These are phyloP conservation scores for Chlorophyllum brunneum DNA, from an alignment of 768 basidiomycete genomes.

Conservation along the genomic window DNA sequence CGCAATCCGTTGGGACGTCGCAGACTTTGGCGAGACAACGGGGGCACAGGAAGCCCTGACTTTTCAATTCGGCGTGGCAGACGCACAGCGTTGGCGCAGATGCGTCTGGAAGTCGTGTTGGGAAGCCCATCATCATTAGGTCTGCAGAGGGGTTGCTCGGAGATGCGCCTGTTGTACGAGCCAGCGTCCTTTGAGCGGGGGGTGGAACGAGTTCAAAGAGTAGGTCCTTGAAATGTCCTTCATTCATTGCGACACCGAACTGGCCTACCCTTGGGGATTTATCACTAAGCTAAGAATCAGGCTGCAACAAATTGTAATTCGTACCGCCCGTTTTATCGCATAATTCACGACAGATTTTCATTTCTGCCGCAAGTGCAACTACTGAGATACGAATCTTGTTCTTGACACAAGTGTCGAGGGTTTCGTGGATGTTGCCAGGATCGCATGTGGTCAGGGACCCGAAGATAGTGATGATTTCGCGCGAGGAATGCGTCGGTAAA, in stretches of 20 bases:
- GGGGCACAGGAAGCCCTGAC: constrained; percentile 93
- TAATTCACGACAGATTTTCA: constrained; percentile 94
- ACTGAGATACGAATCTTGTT: constrained; percentile 89
- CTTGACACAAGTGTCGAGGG: constrained; percentile 78
- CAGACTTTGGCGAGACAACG: constrained; percentile 91
- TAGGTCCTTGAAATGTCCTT: constrained; percentile 94
- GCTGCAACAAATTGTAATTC: constrained; percentile 19
- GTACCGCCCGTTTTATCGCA: constrained; percentile 89
- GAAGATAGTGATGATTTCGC: constrained; percentile 91
- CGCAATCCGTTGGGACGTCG: constrained; percentile 97
- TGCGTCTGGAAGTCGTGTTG: constrained; percentile 82
- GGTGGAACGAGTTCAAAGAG: constrained; percentile 95
- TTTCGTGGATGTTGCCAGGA: constrained; percentile 94
- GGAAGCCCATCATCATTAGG: constrained; percentile 99
- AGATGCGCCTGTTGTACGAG: constrained; percentile 38
- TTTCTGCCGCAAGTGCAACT: constrained; percentile 94
- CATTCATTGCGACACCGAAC: constrained; percentile 98
- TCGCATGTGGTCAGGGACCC: constrained; percentile 96
- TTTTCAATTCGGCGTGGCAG: constrained; percentile 90
- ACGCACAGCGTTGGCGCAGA: constrained; percentile 84
- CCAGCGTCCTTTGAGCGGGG: constrained; percentile 69
- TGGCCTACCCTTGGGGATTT: constrained; percentile 43
- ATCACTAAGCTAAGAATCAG: constrained; percentile 5
- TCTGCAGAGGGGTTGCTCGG: constrained; percentile 70
- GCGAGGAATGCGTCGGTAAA: constrained; percentile 94